A percentile compares a stretch with the other conserved stretches of the same genome.
Conservation (phyloP, 257 asterid species). For the Solanum phureja region DNA sequence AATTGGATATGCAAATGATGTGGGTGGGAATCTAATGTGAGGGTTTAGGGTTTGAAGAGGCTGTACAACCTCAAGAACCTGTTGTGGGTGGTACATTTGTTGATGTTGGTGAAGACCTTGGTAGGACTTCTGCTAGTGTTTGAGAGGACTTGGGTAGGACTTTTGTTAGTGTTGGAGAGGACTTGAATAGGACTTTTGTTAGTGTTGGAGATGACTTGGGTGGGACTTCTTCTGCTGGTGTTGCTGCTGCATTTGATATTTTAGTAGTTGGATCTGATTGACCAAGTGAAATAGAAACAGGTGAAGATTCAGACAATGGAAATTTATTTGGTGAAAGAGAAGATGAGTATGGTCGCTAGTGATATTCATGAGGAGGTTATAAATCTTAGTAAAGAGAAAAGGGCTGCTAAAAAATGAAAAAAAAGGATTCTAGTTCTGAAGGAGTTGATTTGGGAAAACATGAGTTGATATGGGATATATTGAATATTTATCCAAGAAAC, state of each 20-base stretch:
- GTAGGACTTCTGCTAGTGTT: not conserved
- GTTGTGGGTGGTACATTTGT: not conserved
- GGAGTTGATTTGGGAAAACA: not conserved
- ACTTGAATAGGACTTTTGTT: not conserved
- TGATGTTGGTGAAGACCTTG: not conserved
- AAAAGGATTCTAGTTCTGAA: not conserved
- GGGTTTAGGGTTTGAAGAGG: not conserved
- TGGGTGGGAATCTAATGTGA: not conserved
- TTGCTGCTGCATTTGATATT: not conserved
- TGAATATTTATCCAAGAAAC: not conserved
- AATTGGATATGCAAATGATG: not conserved
- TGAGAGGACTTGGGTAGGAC: not conserved
- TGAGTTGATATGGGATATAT: too few species aligned
- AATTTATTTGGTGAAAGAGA: too few species aligned
- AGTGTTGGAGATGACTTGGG: not conserved
- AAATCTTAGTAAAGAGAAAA: not conserved
- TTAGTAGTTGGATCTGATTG: not conserved
- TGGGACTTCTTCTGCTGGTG: not conserved
- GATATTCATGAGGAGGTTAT: not conserved
- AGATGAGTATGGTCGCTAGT: not conserved
- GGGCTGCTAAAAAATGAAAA: not conserved
- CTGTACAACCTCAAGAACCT: too few species aligned
- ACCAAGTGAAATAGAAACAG: too few species aligned
- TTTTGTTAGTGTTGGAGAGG: too few species aligned
- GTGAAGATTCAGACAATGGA: not conserved